A percentile compares a stretch with the other conserved stretches of the same genome.
Evolutionary conservation across 805 yeast species (phyloP).

Genomic region (Pichia phayaonensis): DNA sequence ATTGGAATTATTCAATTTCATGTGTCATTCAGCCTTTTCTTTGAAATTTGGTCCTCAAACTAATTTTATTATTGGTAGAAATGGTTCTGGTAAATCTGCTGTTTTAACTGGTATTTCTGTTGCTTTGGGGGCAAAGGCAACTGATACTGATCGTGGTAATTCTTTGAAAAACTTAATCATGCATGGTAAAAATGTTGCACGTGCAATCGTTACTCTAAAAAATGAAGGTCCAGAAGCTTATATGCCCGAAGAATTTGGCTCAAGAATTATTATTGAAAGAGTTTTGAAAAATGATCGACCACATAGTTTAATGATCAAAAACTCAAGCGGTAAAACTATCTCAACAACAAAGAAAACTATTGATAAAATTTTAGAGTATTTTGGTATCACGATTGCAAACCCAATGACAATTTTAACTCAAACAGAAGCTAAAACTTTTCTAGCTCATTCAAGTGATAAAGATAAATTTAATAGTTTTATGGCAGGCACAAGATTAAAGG

Average conservation of each 20-base stretch:
- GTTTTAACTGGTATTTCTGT: conserved; percentile 80
- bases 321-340: conserved; percentile 42
- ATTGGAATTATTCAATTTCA: conserved; percentile 64
- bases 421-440: conserved; percentile 85
- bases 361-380: conserved; percentile 59
- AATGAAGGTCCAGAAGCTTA: conserved; percentile 64
- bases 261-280: conserved; percentile 62
- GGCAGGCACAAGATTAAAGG: conserved; percentile 71
- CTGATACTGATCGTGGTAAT: conserved; percentile 78
- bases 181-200: conserved; percentile 67
- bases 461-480: conserved; percentile 71
- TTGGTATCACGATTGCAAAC: conserved; percentile 75
- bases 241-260: conserved; percentile 59
- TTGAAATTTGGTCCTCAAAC: conserved; percentile 69
- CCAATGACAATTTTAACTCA: conserved; percentile 92
- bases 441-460: conserved; percentile 66
- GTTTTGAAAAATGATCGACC: conserved; percentile 47
- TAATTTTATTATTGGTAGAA: conserved; percentile 82
- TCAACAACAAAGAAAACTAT: conserved; percentile 59
- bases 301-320: conserved; percentile 45
- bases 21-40: conserved; percentile 83
- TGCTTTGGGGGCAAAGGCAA: conserved; percentile 83
- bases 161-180: conserved; percentile 62
- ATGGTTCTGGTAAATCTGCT: conserved; percentile 90
- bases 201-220: conserved; percentile 54